Conservation (phyloP, 169 alveolate species). For the Cryptosporidium baileyi region DNA sequence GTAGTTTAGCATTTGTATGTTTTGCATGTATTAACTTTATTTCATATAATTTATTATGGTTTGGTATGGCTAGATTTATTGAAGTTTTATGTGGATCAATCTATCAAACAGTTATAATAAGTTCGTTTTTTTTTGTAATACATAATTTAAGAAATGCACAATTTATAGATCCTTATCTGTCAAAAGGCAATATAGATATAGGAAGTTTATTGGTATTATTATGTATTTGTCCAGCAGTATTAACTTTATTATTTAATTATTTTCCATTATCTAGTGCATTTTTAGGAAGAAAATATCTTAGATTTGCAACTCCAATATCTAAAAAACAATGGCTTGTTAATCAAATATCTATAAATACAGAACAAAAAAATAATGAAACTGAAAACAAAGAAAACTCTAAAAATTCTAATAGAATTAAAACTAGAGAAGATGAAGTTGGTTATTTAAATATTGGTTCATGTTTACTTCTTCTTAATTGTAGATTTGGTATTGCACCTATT, state of each 20-base stretch:
- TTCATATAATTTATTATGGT: conserved; percentile 29
- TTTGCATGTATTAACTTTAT: background rate
- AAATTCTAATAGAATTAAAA: background rate
- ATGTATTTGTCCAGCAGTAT: conserved; percentile 55
- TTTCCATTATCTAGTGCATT: conserved; percentile 67
- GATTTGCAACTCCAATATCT: conserved; percentile 61
- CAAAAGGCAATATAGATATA: background rate
- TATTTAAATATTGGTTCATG: conserved; percentile 47
- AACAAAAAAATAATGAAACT: conserved; percentile 12
- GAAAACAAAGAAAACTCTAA: background rate
- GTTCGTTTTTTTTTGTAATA: conserved; percentile 37
- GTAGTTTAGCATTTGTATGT: conserved; percentile 16
- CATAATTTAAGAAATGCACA: conserved; percentile 31
- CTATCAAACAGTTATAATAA: conserved; percentile 36
- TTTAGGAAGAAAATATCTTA: conserved; percentile 57
- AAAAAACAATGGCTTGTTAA: conserved; percentile 55
- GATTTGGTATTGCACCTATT: conserved; percentile 71
- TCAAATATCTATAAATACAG: conserved; percentile 13
- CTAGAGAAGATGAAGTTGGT: conserved; percentile 65
- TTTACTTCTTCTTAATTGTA: conserved; percentile 58
- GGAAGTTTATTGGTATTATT: conserved; percentile 29
- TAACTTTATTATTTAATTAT: conserved; percentile 26
- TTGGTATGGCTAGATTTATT: conserved; percentile 36
- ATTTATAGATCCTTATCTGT: conserved; percentile 39
- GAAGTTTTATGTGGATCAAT: conserved; percentile 56